phyloP scores from a whole-genome alignment of 164 flowering plant genomes.

The Berberis thunbergii region DNA sequence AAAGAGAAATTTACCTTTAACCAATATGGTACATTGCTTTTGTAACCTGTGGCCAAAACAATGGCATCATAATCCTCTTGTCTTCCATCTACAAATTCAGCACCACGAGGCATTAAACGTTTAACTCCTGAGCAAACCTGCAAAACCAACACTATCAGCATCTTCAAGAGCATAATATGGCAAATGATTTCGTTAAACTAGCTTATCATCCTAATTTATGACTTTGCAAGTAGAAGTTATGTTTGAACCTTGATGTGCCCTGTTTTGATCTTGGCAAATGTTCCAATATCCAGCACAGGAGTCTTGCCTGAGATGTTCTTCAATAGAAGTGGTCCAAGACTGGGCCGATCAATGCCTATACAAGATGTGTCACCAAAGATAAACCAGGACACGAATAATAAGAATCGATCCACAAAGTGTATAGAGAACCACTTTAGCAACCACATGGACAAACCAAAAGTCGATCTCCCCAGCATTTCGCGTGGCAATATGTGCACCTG shows the following conservation, averaged over 20 bases:
- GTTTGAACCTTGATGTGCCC: slow-evolving; percentile 64
- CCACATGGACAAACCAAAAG: slow-evolving; percentile 86
- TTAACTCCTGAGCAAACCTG: slow-evolving; percentile 53
- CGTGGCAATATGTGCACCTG: slow-evolving; percentile 88
- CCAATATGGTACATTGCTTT: slow-evolving; percentile 81
- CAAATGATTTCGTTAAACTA: neutral
- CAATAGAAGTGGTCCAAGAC: slow-evolving; percentile 68
- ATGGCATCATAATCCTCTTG: slow-evolving; percentile 59
- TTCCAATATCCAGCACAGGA: slow-evolving; percentile 85
- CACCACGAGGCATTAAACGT: slow-evolving; percentile 27
- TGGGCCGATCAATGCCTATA: slow-evolving; percentile 59
- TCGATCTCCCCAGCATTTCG: slow-evolving; percentile 87
- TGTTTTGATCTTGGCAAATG: slow-evolving; percentile 64
- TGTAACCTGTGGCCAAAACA: slow-evolving; percentile 80
- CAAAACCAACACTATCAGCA: neutral
- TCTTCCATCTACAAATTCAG: slow-evolving; percentile 58
- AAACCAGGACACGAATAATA: slow-evolving; percentile 43
- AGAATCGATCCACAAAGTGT: slow-evolving; percentile 58
- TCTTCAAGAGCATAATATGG: neutral
- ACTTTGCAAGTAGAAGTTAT: neutral
- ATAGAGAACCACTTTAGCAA: slow-evolving; percentile 83
- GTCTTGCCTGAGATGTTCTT: slow-evolving; percentile 75
- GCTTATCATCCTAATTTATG: too few relatives aligned
- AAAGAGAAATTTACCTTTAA: slow-evolving; percentile 45
- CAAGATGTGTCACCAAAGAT: slow-evolving; percentile 62